phyloP scores from a whole-genome alignment of 805 yeast species.

The Candida wancherniae region DNA sequence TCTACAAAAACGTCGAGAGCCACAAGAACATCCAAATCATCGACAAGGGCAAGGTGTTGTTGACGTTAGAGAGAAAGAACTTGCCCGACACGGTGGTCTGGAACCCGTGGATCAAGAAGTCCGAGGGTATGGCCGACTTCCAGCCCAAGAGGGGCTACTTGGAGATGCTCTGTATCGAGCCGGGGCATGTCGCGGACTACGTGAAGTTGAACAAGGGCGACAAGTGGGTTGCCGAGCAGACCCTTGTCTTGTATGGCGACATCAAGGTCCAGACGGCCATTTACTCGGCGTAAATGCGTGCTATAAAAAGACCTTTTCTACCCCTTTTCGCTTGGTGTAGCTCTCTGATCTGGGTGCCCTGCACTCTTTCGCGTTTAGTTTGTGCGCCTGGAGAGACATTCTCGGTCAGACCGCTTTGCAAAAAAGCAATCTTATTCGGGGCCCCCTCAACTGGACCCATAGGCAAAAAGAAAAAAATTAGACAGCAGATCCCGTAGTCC shows the following conservation, averaged over 20 bases:
- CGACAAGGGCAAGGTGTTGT: conserved; percentile 64
- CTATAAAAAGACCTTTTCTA: too few relatives aligned
- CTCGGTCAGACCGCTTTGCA: too few relatives aligned
- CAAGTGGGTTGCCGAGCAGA: conserved; percentile 72
- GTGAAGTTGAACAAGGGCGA: conserved; percentile 62
- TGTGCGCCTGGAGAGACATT: too few relatives aligned
- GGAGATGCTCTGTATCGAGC: conserved; percentile 91
- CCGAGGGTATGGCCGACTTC: conserved; percentile 83
- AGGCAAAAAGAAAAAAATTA: too few relatives aligned
- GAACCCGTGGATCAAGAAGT: conserved; percentile 93
- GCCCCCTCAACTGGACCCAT: too few relatives aligned
- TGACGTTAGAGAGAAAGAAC: conserved; percentile 60
- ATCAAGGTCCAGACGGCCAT: conserved; percentile 55
- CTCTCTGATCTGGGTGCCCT: too few relatives aligned
- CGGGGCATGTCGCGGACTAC: conserved; percentile 79
- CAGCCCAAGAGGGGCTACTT: conserved; percentile 79
- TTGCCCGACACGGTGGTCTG: conserved; percentile 80
- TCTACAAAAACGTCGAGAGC: conserved; percentile 60
- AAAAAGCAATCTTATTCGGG: too few relatives aligned
- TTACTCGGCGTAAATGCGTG: conserved; percentile 11
- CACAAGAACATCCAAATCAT: conserved; percentile 61
- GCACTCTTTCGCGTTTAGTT: too few relatives aligned
- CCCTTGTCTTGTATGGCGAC: conserved; percentile 51
- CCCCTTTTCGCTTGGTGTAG: too few relatives aligned
- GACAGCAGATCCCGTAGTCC: too few relatives aligned